Percentiles rank a stretch among this genome's conserved stretches.
phyloP scores from a whole-genome alignment of 495 filamentous ascomycete species.

The Terfezia boudieri region DNA sequence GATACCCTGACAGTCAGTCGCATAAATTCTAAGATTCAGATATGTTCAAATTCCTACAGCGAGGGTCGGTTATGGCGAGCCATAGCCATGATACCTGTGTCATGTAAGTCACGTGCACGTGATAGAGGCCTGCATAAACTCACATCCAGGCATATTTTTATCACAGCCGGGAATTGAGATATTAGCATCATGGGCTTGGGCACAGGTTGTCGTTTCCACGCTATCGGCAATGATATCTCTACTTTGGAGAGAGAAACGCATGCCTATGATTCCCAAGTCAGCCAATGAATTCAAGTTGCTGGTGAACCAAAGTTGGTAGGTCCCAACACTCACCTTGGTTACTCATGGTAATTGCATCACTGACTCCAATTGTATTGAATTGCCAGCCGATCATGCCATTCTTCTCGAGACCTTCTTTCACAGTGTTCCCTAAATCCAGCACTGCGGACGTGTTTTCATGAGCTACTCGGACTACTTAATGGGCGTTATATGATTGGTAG shows the following conservation, averaged over 20 bases:
- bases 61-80: slow-evolving; percentile 80
- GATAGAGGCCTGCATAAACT: neutral
- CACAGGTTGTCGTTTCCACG: slow-evolving; percentile 79
- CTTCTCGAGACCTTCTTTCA: slow-evolving; percentile 61
- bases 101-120: slow-evolving; percentile 10
- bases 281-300: neutral
- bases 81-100: slow-evolving; percentile 41
- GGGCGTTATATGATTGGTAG: slow-evolving; percentile 2
- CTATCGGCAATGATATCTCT: slow-evolving; percentile 89
- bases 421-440: slow-evolving; percentile 69
- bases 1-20: neutral
- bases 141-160: slow-evolving; percentile 87
- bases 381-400: slow-evolving; percentile 79
- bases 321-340: slow-evolving; percentile 43
- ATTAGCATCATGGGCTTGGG: slow-evolving; percentile 76
- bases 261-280: slow-evolving; percentile 32
- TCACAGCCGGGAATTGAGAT: slow-evolving; percentile 92
- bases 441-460: slow-evolving; percentile 25
- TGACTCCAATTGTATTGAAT: slow-evolving; percentile 88
- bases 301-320: too few species aligned
- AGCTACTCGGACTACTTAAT: slow-evolving; percentile 12
- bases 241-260: slow-evolving; percentile 91
- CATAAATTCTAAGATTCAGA: neutral
- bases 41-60: slow-evolving; percentile 14
- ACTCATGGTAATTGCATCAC: slow-evolving; percentile 90